These are phyloP conservation scores for Vigna radiata DNA, from an alignment of 306 rosid genomes.

Conservation along the genomic window DNA sequence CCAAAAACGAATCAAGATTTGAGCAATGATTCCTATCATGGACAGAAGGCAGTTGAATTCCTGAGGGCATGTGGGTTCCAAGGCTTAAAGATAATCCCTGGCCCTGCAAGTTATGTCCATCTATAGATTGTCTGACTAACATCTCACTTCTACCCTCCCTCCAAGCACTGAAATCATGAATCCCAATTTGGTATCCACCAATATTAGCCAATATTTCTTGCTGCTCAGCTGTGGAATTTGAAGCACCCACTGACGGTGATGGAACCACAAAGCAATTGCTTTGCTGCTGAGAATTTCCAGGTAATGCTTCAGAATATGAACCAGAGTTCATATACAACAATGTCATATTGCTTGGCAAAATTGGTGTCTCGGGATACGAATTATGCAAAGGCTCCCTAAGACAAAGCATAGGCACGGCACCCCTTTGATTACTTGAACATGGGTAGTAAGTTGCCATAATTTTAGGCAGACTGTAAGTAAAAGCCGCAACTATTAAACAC, in stretches of 20 bases:
- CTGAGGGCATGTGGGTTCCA: constrained; percentile 65
- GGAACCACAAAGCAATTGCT: constrained; percentile 57
- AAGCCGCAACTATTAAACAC: background rate
- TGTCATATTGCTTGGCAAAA: constrained; percentile 62
- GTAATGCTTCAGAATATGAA: constrained; percentile 53
- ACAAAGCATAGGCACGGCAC: constrained; percentile 55
- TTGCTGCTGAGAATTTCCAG: constrained; percentile 62
- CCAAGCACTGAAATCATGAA: constrained; percentile 66
- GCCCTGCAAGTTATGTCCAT: constrained; percentile 67
- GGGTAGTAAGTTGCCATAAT: constrained; percentile 67
- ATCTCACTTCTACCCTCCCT: constrained; percentile 66
- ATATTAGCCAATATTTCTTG: constrained; percentile 62
- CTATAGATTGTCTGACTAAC: constrained; percentile 54
- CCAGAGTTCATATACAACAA: constrained; percentile 65
- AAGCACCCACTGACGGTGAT: constrained; percentile 48
- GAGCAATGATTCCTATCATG: constrained; percentile 54
- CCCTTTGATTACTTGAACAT: constrained; percentile 61
- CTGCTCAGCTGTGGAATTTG: constrained; percentile 57
- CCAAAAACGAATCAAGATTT: constrained; percentile 60
- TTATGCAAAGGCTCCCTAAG: constrained; percentile 63
- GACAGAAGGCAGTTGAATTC: constrained; percentile 63
- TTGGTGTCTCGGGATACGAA: constrained; percentile 63
- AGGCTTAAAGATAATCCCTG: constrained; percentile 84
- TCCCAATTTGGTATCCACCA: constrained; percentile 52
- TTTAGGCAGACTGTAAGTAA: constrained; percentile 34